Evolutionary conservation across 2,329 filamentous ascomycete species (phyloP), one percentile per base, ranked within the genome.

Genomic region (Geosmithia putterillii): DNA sequence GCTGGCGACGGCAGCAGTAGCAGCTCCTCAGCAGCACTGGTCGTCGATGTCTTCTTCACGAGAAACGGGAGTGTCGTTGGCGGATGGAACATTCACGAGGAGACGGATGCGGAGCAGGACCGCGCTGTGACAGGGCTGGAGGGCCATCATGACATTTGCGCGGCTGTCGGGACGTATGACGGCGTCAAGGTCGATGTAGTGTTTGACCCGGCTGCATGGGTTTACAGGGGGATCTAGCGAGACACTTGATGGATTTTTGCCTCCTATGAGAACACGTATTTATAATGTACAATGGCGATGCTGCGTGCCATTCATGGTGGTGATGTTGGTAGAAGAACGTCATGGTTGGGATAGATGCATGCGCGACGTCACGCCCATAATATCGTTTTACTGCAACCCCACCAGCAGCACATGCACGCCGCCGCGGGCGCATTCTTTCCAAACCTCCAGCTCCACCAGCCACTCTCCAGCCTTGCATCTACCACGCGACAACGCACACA

Each of bases 11-110:
- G 18, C 18, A 20, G 34, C 7, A 39, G 37, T 10, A 20, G 15
- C 10, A 40, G 7, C n/a, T n/a, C n/a, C n/a, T n/a, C n/a, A n/a
- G 42, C 21, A 7, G 52, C 52, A 44, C 55, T 55, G n/a, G 52
- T 56, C 39, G 57, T 62, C 8, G 62, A 55, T 15, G 53, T 65
- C 45, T 88, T 89, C 60, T 77, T 89, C 47, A 88, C 83, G 12
- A 63, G 78, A 36, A 72, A 86, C 50, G 86, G 85, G 1, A 57
- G 54, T 43, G 64, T 66, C 47, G 68, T 63, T 1, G 79, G 74
- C 0, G 64, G 70, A 1, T 92, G 86, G 85, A 71, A 86, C 57
- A 57, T 89, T 39, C 78, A 86, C 51, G 84, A 89, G 64, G 81
- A 86, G 65, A 70, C 74, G 43, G 85, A 90, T 57, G 62, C 66